These are phyloP conservation scores for Didymosphaeria variabile DNA, from an alignment of 2,329 filamentous ascomycete genomes.

Conservation along the genomic window DNA sequence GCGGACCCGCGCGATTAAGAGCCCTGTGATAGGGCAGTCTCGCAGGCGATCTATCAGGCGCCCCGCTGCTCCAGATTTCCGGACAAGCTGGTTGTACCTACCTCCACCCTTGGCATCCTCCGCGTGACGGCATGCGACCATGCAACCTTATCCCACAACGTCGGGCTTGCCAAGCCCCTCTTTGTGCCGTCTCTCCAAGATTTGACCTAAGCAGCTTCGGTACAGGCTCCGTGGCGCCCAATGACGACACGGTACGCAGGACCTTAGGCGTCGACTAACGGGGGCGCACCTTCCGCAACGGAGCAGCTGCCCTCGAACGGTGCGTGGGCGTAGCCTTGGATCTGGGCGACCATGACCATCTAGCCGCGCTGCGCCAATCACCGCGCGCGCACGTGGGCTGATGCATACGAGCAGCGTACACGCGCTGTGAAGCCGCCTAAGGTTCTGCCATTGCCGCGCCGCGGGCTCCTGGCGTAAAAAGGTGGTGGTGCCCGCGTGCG, in stretches of 20 bases:
- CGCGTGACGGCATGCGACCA: not conserved
- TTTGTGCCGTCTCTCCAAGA: not conserved
- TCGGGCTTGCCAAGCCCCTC: not conserved
- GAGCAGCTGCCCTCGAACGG: not conserved
- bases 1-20: no score
- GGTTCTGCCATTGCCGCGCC: not conserved
- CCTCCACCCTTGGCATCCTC: not conserved
- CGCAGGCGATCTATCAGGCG: no score
- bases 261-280: not conserved
- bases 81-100: no score
- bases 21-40: no score
- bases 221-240: not conserved
- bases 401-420: not conserved
- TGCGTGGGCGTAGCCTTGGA: not conserved
- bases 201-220: not conserved
- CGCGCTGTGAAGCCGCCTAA: not conserved
- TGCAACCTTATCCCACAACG: not conserved
- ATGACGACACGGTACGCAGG: not conserved
- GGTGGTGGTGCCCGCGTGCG: not conserved
- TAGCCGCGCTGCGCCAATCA: not conserved
- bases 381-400: not conserved
- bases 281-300: constrained; percentile 25
- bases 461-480: not conserved
- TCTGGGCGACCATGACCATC: not conserved
- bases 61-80: no score